Evolutionary conservation across 305 asterid genomes (phyloP).

Genomic region (Andrographis paniculata): DNA sequence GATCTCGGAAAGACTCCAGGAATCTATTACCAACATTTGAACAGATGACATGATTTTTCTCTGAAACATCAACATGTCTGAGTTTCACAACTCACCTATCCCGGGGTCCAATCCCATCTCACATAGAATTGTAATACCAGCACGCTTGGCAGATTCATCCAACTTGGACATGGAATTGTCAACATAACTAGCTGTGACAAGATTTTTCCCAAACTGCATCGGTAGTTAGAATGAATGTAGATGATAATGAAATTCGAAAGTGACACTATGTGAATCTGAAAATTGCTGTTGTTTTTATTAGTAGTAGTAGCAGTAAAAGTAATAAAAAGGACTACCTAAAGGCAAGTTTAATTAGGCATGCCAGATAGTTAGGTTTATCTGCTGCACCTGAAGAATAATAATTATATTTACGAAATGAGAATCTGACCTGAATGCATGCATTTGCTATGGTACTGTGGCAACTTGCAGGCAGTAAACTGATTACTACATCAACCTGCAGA

Average conservation of each 20-base stretch:
- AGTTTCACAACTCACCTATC: constrained; percentile 44
- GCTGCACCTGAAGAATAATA: too few relatives aligned
- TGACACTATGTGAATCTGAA: too few relatives aligned
- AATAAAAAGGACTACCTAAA: too few relatives aligned
- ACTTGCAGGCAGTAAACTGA: constrained; percentile 90
- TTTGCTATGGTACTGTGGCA: constrained; percentile 66
- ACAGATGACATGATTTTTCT: not conserved
- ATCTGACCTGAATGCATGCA: constrained; percentile 70
- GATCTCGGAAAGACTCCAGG: not conserved
- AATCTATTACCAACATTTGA: not conserved
- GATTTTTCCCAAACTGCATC: constrained; percentile 74
- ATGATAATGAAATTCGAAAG: constrained; percentile 1
- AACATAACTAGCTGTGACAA: constrained; percentile 91
- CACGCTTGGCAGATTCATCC: constrained; percentile 62
- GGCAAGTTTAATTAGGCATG: too few relatives aligned
- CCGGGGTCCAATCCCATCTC: constrained; percentile 99
- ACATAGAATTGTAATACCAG: constrained; percentile 73
- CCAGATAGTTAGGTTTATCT: too few relatives aligned
- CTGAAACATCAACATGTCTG: not conserved
- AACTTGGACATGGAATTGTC: constrained; percentile 80
- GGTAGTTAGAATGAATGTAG: constrained; percentile 12
- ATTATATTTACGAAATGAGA: constrained; percentile 1
- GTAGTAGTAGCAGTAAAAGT: too few relatives aligned
- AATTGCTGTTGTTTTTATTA: too few relatives aligned
- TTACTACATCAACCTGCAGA: constrained; percentile 79